Evolutionary conservation across 768 basidiomycete species (phyloP), one percentile per base, ranked within the genome.

Genomic region (Rhizopogon vesiculosus): DNA sequence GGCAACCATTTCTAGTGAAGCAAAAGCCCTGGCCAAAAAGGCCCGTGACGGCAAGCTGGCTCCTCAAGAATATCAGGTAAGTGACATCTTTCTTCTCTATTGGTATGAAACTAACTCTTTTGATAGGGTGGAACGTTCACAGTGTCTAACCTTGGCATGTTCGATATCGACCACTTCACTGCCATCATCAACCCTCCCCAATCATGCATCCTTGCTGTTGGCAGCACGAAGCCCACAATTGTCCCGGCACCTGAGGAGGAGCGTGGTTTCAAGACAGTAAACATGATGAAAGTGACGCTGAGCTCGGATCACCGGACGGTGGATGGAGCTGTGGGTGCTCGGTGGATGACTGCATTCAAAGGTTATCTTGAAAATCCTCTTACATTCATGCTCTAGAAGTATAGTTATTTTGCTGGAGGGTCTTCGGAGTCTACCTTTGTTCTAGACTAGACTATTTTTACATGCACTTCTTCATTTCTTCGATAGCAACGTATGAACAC

Each of bases 181-280:
- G 97, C 97, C 45, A 98, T 99, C 77, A 96, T 99, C 83, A 99
- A 99, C 80, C 85, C 90, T 13, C 97, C 97, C 25, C 97, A 98
- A 73, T 91, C 93, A 45, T 98, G 95, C 74, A 99, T 98, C 66
- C 87, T 99, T 58, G 97, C 97, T 44, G 85, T 98, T 63, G 95
- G 97, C 38, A 81, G 86, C 18, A 93, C 93, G 16, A 81, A 85
- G 69, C 81, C 91, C n/a, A 89, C 87, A 52, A 76, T 98, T 15
- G 85, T 94, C 18, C 88, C 91, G 35, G 93, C 92, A 22, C 84
- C 88, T 0, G 88, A 92, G 65, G 86, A 91, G 61, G 93, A 93
- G 68, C 93, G 89, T 67, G 97, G 96, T 41, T 99, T 96, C 80
- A 98, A 93, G 82, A 87, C 85, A 18, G 82, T 82, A 16, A 86